phyloP scores from a whole-genome alignment of 352 stramenopile genomes.

The Phytophthora niederhauseri region DNA sequence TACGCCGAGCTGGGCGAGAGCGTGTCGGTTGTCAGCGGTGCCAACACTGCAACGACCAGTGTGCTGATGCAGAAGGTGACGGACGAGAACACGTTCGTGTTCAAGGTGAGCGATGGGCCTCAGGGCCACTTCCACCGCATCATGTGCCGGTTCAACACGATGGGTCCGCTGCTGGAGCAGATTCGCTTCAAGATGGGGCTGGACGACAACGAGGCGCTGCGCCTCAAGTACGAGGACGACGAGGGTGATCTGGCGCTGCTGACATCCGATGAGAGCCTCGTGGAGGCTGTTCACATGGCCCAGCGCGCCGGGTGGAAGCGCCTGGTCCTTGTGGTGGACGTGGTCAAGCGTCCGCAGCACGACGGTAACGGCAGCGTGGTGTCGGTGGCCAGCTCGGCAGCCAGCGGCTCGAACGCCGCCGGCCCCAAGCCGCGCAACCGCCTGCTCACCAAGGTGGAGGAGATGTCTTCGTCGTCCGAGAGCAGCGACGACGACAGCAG shows the following conservation, averaged over 20 bases:
- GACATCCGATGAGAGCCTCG: conserved; percentile 84
- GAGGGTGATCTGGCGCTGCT: conserved; percentile 87
- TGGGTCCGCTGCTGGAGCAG: conserved; percentile 74
- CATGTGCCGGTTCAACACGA: conserved; percentile 78
- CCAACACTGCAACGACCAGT: conserved; percentile 78
- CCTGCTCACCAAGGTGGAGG: conserved; percentile 83
- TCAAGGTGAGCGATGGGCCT: conserved; percentile 87
- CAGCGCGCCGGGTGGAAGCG: conserved; percentile 86
- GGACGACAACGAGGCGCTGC: conserved; percentile 58
- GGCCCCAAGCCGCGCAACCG: conserved; percentile 43
- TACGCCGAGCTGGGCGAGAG: conserved; percentile 89
- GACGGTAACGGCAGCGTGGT: conserved; percentile 44
- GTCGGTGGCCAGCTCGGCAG: conserved; percentile 40
- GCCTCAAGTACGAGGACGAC: conserved; percentile 90
- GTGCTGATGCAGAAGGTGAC: conserved; percentile 68
- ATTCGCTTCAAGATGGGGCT: conserved; percentile 86
- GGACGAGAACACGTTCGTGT: conserved; percentile 82
- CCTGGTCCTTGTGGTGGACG: conserved; percentile 82
- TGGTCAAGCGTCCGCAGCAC: conserved; percentile 54
- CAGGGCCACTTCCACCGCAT: conserved; percentile 89
- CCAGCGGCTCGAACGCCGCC: conserved; percentile 27
- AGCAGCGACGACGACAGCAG: conserved; percentile 41
- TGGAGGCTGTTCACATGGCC: conserved; percentile 88
- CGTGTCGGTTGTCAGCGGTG: conserved; percentile 84
- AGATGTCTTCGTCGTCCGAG: conserved; percentile 61